A percentile compares a stretch with the other conserved stretches of the same genome.
Evolutionary conservation across 1,139 yeast genomes (phyloP).

Genomic region (Saccharomyces hybrid): DNA sequence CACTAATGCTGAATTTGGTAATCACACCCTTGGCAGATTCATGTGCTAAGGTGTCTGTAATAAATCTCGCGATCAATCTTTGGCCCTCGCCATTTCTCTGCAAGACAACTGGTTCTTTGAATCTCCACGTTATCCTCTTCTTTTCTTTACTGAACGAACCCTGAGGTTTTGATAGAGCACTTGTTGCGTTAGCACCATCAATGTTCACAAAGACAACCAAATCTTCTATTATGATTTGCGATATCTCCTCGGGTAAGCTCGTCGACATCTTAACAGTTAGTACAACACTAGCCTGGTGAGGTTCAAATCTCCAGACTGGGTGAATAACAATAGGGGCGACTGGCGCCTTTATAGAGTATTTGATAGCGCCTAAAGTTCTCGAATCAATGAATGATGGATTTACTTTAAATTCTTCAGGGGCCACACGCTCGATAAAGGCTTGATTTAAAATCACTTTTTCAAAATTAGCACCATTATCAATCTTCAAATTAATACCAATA

Average conservation of each 20-base stretch:
- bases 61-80: constrained; percentile 62
- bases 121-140: constrained; percentile 81
- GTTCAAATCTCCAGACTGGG: constrained; percentile 86
- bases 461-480: constrained; percentile 26
- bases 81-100: constrained; percentile 39
- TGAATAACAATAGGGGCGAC: constrained; percentile 63
- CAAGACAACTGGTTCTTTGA: constrained; percentile 39
- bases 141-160: constrained; percentile 82
- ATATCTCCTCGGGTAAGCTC: constrained; percentile 39
- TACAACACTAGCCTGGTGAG: constrained; percentile 77
- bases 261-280: constrained; percentile 46
- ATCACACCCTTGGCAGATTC: constrained; percentile 69
- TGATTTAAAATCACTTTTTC: constrained; percentile 35
- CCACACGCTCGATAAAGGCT: constrained; percentile 34
- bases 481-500: constrained; percentile 32
- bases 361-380: constrained; percentile 67
- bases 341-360: constrained; percentile 48
- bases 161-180: constrained; percentile 84
- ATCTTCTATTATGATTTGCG: constrained; percentile 45
- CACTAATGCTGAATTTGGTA: constrained; percentile 46
- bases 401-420: constrained; percentile 30
- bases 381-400: constrained; percentile 36
- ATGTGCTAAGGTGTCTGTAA: constrained; percentile 52
- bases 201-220: constrained; percentile 64
- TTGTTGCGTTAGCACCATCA: constrained; percentile 41